phyloP scores from a whole-genome alignment of 495 filamentous ascomycete species.

The Penicillium waksmanii region DNA sequence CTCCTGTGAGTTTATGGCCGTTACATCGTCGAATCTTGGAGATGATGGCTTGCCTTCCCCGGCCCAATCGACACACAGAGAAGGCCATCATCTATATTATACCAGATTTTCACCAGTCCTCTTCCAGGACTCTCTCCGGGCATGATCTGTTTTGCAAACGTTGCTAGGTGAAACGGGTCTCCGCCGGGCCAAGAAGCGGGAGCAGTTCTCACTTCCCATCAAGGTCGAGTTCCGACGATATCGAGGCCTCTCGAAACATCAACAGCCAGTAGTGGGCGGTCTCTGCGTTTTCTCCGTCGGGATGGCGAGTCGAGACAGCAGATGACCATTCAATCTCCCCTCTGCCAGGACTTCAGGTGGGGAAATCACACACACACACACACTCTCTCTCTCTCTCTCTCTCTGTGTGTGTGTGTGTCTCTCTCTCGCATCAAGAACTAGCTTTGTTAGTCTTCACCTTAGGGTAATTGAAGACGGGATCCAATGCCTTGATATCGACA shows the following conservation, averaged over 20 bases:
- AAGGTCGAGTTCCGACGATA: slow-evolving; percentile 7
- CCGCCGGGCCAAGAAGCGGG: slow-evolving; percentile 32
- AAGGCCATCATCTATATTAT: not conserved
- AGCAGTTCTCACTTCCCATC: not conserved
- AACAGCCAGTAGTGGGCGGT: slow-evolving; percentile 12
- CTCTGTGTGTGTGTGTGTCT: too few species aligned
- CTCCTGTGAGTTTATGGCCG: slow-evolving; percentile 4
- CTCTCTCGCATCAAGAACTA: not conserved
- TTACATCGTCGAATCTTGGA: slow-evolving; percentile 15
- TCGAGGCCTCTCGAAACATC: slow-evolving; percentile 9
- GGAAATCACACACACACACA: not conserved
- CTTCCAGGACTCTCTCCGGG: not conserved
- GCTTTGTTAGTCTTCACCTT: not conserved
- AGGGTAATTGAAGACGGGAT: not conserved
- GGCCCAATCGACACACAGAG: not conserved
- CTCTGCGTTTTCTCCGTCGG: not conserved
- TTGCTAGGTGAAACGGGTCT: slow-evolving; percentile 18
- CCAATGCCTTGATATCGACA: not conserved
- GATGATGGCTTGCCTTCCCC: not conserved
- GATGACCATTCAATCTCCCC: not conserved
- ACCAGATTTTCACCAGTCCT: not conserved
- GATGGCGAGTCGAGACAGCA: not conserved
- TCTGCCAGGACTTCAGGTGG: not conserved
- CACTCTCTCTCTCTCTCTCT: not conserved
- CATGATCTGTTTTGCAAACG: slow-evolving; percentile 6